Evolutionary conservation across 306 rosid species (phyloP), one percentile per base, ranked within the genome.

Genomic region (Echinosophora koreensis): DNA sequence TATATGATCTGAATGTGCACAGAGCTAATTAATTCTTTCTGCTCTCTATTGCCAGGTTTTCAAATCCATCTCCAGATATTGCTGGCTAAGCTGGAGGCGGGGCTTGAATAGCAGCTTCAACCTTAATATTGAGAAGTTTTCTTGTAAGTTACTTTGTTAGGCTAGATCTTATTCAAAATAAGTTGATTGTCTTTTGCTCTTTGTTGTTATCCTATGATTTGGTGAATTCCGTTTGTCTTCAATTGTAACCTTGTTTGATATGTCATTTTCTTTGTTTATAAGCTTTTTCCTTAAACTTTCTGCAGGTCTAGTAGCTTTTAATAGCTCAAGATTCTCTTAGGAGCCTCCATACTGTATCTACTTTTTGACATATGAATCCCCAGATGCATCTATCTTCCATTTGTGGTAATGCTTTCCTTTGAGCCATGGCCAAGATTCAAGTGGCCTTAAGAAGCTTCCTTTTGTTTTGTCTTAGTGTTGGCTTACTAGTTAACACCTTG

Each of bases 51-150:
- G 8, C 42, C 54, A 91, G 97, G 88, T 91, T 91, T 83, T 82
- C 90, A 63, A 87, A 69, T 71, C 62, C 82, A 2, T 34, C 80
- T 16, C 18, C 84, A 57, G 88, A 90, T 42, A 50, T 84, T 64
- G 83, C 87, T 1, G 91, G 91, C 39, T 75, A 84, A 62, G 80
- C 85, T 50, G 94, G 87, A 34, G 87, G 84, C n/a, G 93, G 73
- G 28, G 85, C 76, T 41, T 91, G 86, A 87, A 47, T 46, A 30
- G 66, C 64, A 49, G 76, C 30, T 28, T 67, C 58, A 15, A 46
- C 80, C 27, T 17, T 16, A 79, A 52, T 82, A 80, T 90, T 89
- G n/a, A 22, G 22, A 22, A 75, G 11, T 66, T 17, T 71, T 41
- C 67, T 16, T 27, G 85, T 32, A 52, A 56, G 56, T 64, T 41